Evolutionary conservation across 2,329 filamentous ascomycete species (phyloP), one percentile per base, ranked within the genome.

Genomic region (Colletotrichum sp.): DNA sequence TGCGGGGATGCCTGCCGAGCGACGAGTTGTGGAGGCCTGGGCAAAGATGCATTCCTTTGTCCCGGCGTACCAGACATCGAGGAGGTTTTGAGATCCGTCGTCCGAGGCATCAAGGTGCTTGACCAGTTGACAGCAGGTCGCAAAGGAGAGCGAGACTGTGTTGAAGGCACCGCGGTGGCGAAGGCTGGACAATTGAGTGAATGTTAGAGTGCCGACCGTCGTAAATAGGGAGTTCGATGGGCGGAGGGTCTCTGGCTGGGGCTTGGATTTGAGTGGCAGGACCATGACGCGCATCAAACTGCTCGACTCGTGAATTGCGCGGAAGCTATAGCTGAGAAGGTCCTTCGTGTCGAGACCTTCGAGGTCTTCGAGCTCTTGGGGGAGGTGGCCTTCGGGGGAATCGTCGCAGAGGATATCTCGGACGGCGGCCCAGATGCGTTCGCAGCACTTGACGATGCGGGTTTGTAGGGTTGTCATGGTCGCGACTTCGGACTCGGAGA

Each of bases 131-230:
- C 96, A 98, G 80, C 96, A 97, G 30, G 91, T 89, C 2, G 92
- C 90, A 83, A 98, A 98, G 0, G 96, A 98, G 69, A 95, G 92
- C 1, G 96, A 94, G 3, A 98, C 97, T 0, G 96, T 96, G 0
- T 95, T 97, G 81, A 98, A 98, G 8, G 97, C 97, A 72, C 97
- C 97, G 73, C 97, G 91, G 83, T 99, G 97, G 55, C 97, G 91
- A 34, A 99, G 87, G 68, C 91, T 94, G 0, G 95, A 92, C 10
- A 99, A 88, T 81, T 99, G 95, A 3, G 91, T 91, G 81, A 98
- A 98, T 18, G 95, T 93, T 8, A 98, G 85, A 52, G 91, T 87
- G 10, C 96, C 96, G 48, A 96, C 90, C 10, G 85, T 86, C 52
- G 91, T 87, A 76, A 96, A 94, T 1, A 93, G 87, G 2, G 87